These are phyloP conservation scores for Phalaenopsis aphrodite DNA, from an alignment of 106 monocot species.

Conservation along the genomic window DNA sequence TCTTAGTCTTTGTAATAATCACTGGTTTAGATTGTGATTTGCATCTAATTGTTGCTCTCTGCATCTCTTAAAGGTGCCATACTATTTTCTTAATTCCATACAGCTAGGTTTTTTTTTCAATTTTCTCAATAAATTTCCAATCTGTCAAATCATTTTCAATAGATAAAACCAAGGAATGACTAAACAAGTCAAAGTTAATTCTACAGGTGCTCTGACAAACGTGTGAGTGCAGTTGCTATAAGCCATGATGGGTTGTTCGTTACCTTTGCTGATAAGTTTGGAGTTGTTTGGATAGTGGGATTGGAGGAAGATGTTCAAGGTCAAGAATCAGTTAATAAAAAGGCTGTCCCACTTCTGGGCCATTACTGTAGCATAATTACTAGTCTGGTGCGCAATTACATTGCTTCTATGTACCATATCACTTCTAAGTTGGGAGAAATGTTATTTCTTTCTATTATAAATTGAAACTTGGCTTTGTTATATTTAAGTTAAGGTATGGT, in stretches of 20 bases:
- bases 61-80: not conserved
- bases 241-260: slow-evolving; percentile 62
- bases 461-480: not conserved
- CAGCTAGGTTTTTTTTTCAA: not conserved
- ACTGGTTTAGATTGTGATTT: not conserved
- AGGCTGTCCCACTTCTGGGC: slow-evolving; percentile 59
- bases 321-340: slow-evolving; percentile 20
- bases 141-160: not conserved
- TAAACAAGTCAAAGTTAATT: slow-evolving; percentile 8
- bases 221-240: slow-evolving; percentile 75
- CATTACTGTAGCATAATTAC: slow-evolving; percentile 99
- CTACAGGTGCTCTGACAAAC: slow-evolving; percentile 69
- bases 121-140: not conserved
- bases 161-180: not conserved
- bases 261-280: slow-evolving; percentile 94
- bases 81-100: not conserved
- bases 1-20: not conserved
- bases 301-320: slow-evolving; percentile 29
- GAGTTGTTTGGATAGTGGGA: slow-evolving; percentile 63
- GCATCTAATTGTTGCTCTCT: not conserved
- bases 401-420: slow-evolving; percentile 2
- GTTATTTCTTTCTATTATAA: slow-evolving; percentile 4
- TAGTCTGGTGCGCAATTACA: slow-evolving; percentile 48
- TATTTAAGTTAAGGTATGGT: not conserved
- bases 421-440: not conserved